Conservation (phyloP, 257 asterid species). For the Salvia miltiorrhiza region DNA sequence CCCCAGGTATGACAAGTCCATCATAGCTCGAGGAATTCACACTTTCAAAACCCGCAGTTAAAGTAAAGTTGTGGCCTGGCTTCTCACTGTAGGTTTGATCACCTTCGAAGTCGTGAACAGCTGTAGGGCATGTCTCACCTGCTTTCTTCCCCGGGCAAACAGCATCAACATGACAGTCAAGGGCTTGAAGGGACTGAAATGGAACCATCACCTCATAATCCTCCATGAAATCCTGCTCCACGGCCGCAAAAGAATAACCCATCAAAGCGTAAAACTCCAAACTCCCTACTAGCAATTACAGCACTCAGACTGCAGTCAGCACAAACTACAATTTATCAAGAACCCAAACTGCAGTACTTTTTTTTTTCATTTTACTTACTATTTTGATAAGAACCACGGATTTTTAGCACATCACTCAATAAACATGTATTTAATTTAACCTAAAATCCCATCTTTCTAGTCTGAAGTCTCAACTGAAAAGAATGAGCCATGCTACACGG, state of each 20-base stretch:
- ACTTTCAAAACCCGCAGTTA: conserved; percentile 58
- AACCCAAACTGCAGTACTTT: neutral
- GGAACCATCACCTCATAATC: conserved; percentile 95
- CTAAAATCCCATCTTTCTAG: neutral
- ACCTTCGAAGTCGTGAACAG: conserved; percentile 97
- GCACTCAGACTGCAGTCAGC: too few relatives aligned
- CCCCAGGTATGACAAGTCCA: conserved; percentile 94
- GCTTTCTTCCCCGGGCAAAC: conserved; percentile 74
- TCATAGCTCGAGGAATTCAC: conserved; percentile 67
- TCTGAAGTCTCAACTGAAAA: neutral
- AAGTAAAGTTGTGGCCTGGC: conserved; percentile 86
- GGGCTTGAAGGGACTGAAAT: conserved; percentile 87
- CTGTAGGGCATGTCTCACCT: conserved; percentile 78
- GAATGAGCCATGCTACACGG: neutral
- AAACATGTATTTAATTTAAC: neutral
- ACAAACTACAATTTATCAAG: too few relatives aligned
- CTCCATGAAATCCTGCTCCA: conserved; percentile 89
- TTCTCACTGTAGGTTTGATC: conserved; percentile 97
- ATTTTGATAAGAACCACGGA: neutral
- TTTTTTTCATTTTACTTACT: too few relatives aligned
- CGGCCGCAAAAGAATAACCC: conserved; percentile 4
- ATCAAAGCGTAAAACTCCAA: neutral
- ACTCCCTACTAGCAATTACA: too few relatives aligned
- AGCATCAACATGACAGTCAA: conserved; percentile 85
- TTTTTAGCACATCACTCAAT: neutral